These are phyloP conservation scores for Pseudopediastrum boryanum DNA, from an alignment of 139 green algal species.

Conservation along the genomic window DNA sequence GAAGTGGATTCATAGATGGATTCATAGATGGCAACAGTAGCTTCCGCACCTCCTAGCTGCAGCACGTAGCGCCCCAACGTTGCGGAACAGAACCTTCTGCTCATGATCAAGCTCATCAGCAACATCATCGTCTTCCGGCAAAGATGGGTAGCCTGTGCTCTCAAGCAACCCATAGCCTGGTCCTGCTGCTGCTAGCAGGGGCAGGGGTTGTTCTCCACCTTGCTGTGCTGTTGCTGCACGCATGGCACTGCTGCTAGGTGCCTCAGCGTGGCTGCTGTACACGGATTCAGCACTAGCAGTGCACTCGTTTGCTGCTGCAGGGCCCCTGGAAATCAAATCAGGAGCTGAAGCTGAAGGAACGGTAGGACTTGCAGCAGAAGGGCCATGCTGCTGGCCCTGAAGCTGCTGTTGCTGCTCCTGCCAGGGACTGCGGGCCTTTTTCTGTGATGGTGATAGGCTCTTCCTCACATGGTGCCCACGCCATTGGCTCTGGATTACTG, in stretches of 20 bases:
- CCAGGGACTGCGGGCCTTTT: background rate
- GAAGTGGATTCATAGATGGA: background rate
- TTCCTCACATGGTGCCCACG: too few species aligned
- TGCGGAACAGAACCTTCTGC: constrained; percentile 4
- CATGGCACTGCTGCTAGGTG: background rate
- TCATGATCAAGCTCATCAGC: background rate
- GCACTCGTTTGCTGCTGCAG: too few species aligned
- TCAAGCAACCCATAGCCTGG: background rate
- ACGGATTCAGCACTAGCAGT: too few species aligned
- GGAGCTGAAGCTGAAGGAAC: too few species aligned
- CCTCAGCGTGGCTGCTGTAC: background rate
- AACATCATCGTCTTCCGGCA: background rate
- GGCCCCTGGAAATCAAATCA: too few species aligned
- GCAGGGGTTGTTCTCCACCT: background rate
- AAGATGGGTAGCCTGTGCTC: background rate
- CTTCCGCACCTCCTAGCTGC: background rate
- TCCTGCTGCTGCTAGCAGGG: background rate
- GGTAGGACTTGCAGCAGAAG: background rate
- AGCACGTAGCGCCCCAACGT: constrained; percentile 7
- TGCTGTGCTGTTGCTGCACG: background rate
- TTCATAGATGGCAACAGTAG: background rate
- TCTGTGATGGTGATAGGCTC: background rate
- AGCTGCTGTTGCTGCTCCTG: too few species aligned
- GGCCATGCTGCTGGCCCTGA: background rate
- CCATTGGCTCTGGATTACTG: background rate